Base-by-base conservation (phyloP, 768 basidiomycete species). In the Terana coerulea region DNA sequence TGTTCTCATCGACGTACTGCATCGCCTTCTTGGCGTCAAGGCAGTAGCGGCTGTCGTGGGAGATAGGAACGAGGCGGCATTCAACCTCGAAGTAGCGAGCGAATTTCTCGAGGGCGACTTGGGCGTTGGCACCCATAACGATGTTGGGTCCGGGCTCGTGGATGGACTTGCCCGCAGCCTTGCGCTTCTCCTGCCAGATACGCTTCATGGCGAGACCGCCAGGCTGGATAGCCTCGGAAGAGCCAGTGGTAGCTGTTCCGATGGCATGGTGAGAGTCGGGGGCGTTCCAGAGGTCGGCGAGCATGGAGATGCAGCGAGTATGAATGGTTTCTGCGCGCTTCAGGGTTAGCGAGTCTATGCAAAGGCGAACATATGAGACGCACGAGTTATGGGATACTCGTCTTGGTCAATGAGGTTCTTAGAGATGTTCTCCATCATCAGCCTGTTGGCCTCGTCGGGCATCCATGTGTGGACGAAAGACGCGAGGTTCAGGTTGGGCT, bases 141-240 rank as follows among this genome's bases (percentile, higher is more conserved):
- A 82, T 79, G 63, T 81, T 80, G 3, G 83, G 83, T 10, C 83
- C 82, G 4, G 83, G 83, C 48, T 84, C 78, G 56, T 84, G 75
- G 45, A 82, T 81, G 40, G 77, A 77, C 59, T 86, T 86, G 14
- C 86, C 85, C 0, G 72, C 75, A 3, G 75, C 76, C 65, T 83
- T 84, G 68, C 81, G 79, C 63, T 74, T 78, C 56, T 75, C 79
- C 61, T 87, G 85, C 84, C 84, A 87, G 49, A 76, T 64, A 59
- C 80, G 78, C 69, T 87, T 87, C 76, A 87, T 77, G 30, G 84
- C 84, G 12, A 87, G 71, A 33, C 84, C 86, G 7, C 83, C 84
- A 14, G 87, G 81, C 64, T 83, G 81, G 61, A 86, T 86, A 3
- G 85, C 84, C 65, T 87, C 84, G 3, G 79, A 83, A 4, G 78